Evolutionary conservation across 192 early-diverging fungal species (phyloP), one percentile per base, ranked within the genome.

Genomic region (Backusella psychrophila): DNA sequence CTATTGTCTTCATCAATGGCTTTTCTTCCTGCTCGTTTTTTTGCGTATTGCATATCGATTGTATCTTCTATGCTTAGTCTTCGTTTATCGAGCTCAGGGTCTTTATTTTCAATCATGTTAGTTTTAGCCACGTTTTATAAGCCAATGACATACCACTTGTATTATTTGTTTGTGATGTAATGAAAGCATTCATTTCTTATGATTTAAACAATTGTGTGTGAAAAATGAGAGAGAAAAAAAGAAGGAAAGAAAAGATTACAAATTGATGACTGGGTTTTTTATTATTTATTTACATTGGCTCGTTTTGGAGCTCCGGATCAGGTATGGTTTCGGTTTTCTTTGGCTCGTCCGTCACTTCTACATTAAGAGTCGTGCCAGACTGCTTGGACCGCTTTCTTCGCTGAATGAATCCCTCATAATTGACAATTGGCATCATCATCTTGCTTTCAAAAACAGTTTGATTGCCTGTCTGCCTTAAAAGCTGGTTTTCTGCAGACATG

Each of bases 401-500:
- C n/a, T 75, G 74, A 21, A 75, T 67, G 46, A 65, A 75, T 2
- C 38, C 63, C 19, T 75, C 74, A 35, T 75, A 75, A 34, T 75
- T 75, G 19, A 75, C 74, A 21, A 75, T 44, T 0, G 74, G 74
- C 65, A 75, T 75, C 35, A 66, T 66, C 6, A 67, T 31, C 4
- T 63, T 75, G 29, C 36, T 67, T 11, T 42, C 31, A 1, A 31
- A 31, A 4, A 15, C 14, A 8, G 21, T 49, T 12, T 75, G 39
- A 17, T 31, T 36, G 19, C 36, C 52, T 23, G 38, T 23, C 11
- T 75, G 74, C 23, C 31, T 26, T 44, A 63, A 63, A 14, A 66
- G 63, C 26, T 75, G 74, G 31, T 66, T 74, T 63, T 79, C 78
- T 14, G 72, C 73, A 17, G 78, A 67, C 78, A 79, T 79, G 9